Percentiles rank a stretch among this genome's conserved stretches.
Conservation (phyloP, 139 green algal genomes). For the Volvox africanus region DNA sequence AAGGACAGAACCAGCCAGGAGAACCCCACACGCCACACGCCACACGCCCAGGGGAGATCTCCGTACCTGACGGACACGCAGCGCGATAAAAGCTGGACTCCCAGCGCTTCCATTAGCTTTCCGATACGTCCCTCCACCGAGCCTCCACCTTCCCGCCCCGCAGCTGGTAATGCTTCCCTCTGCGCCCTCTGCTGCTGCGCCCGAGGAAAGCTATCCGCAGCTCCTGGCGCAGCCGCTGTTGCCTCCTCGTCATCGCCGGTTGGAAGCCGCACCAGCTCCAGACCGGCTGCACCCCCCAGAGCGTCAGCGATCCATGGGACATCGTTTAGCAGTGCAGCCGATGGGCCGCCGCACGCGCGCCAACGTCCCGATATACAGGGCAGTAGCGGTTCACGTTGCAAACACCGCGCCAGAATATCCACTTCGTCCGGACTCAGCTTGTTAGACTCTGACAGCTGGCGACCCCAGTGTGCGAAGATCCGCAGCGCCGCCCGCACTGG, state of each 20-base stretch:
- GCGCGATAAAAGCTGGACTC: background rate
- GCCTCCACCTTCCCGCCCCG: background rate
- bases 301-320: conserved; percentile 30
- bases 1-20: background rate
- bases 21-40: background rate
- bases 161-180: background rate
- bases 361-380: conserved; percentile 28
- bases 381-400: conserved; percentile 14
- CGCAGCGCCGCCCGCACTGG: background rate
- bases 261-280: conserved; percentile 30
- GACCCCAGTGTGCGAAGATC: conserved; percentile 22
- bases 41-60: too few species aligned
- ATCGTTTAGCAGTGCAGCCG: background rate
- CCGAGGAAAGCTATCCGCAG: background rate
- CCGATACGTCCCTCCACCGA: background rate
- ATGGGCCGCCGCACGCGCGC: background rate
- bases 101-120: conserved; percentile 15
- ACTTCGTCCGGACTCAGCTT: background rate
- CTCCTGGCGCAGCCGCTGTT: background rate
- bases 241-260: background rate
- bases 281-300: background rate
- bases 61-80: conserved; percentile 17
- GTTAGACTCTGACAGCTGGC: background rate
- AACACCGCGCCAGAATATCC: background rate
- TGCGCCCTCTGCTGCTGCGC: too few species aligned